Evolutionary conservation across 2,329 filamentous ascomycete genomes (phyloP).

Genomic region (Monascus ruber): DNA sequence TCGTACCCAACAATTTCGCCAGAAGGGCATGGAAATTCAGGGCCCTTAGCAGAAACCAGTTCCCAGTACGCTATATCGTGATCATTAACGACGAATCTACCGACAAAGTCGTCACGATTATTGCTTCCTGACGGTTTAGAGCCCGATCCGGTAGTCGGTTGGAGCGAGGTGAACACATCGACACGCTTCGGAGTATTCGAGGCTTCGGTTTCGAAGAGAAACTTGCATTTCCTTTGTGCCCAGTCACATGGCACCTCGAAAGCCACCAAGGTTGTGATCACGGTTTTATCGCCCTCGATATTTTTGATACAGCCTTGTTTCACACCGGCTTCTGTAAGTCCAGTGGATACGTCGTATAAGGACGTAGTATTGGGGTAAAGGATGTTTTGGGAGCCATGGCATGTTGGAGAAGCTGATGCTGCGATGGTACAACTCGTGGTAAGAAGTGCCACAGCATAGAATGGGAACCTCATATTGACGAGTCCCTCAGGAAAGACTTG

Average conservation of each 20-base stretch:
- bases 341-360: background rate
- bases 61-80: background rate
- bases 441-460: background rate
- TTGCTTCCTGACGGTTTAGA: background rate
- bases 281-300: background rate
- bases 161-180: slow-evolving; percentile 1
- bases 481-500: background rate
- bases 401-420: background rate
- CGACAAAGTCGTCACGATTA: background rate
- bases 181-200: background rate
- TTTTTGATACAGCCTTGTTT: background rate
- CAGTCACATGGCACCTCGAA: background rate
- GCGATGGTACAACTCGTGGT: background rate
- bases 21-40: background rate
- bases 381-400: background rate
- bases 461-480: background rate
- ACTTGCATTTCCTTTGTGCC: background rate
- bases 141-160: background rate
- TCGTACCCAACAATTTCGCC: background rate
- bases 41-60: background rate
- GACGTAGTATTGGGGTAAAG: background rate
- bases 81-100: background rate
- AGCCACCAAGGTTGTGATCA: background rate
- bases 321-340: background rate
- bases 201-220: background rate